Base-by-base conservation (phyloP, 1,284 basidiomycete species). In the Rhodotorula sp. region DNA sequence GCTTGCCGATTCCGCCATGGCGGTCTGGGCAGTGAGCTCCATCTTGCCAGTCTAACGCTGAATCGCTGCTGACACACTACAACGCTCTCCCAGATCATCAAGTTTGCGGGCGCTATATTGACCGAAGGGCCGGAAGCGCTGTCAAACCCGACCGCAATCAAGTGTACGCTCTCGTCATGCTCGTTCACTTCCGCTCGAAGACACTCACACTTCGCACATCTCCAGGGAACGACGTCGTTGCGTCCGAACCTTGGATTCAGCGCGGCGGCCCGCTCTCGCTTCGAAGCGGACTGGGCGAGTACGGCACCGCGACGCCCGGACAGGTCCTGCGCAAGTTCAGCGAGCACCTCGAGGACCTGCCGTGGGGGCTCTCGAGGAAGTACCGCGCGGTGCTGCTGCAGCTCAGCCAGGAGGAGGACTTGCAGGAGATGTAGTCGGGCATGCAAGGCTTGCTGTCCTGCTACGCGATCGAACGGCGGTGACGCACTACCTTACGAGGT, bases 351-450 rank as follows among this genome's bases (percentile, higher is more conserved):
- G 58, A 59, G 45, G 58, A 59, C 58, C 9, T 59, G 10, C 58
- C 58, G n/a, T 59, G 58, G 58, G 58, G 58, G 16, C n/a, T 59
- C 0, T n/a, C 58, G 58, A 59, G 25, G 58, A 59, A 59, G 58
- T 59, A 46, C 16, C 23, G 58, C 8, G 58, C 45, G 7, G 58
- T 59, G 7, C 58, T 59, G 14, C 21, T 59, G 45, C 58, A 59
- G 58, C 25, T 59, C 17, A 52, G 50, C 50, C 50, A 52, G 50
- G 50, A 52, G 50, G 50, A 52, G 17, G 49, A 50, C 17, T 7
- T 23, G 50, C 25, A 52, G 50, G 10, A 3, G 23, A 13, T 19
- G 49, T 4, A n/a, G 2, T 2, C 7, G 49, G 10, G 8, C 23
- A 25, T 9, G n/a, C n/a, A 52, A 34, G 34, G 34, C 34, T 34